Evolutionary conservation across 2,329 filamentous ascomycete species (phyloP), one percentile per base, ranked within the genome.

Genomic region (Lasiodiplodia gonubiensis): DNA sequence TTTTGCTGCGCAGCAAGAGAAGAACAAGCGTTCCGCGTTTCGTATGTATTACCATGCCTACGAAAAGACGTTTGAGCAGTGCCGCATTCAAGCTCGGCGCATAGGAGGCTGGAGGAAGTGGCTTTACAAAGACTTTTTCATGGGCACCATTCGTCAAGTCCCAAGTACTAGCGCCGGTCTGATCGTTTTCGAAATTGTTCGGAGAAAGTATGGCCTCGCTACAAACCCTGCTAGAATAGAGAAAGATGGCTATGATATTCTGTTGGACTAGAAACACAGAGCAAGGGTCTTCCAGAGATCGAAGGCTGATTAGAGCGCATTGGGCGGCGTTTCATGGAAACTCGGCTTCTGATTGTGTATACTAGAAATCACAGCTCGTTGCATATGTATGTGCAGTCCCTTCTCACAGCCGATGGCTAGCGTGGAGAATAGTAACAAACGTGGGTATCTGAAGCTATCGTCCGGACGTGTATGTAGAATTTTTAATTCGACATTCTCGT

Each of bases 121-220:
- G 86, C 77, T 93, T 6, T 94, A 91, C 74, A 83, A 86, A 5
- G 90, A 88, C 14, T 93, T 93, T 75, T 88, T 90, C 84, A 87
- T 86, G 85, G 89, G 86, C 65, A 91, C 91, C 0, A 85, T 93
- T 64, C 83, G 89, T 5, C 90, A 93, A 78, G 89, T 92, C 2
- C 91, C 91, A 0, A 92, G 90, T 74, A 93, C 91, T 2, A 91
- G 89, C 68, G 91, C 91, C 0, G 91, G 90, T 0, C 76, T 94
- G 68, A 92, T 94, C 71, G 91, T 92, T 23, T 94, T 94, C 75
- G 91, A 94, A 79, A 75, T 94, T 53, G 88, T 93, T 46, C 82
- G 91, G 67, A 83, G 90, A 42, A 92, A 92, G 78, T 93, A 92
- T 71, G 89, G 53, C 12, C 25, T 66, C 33, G 57, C 11, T 4